Conservation (phyloP, 176 grass and related monocot species). For the Cenchrus americanus region DNA sequence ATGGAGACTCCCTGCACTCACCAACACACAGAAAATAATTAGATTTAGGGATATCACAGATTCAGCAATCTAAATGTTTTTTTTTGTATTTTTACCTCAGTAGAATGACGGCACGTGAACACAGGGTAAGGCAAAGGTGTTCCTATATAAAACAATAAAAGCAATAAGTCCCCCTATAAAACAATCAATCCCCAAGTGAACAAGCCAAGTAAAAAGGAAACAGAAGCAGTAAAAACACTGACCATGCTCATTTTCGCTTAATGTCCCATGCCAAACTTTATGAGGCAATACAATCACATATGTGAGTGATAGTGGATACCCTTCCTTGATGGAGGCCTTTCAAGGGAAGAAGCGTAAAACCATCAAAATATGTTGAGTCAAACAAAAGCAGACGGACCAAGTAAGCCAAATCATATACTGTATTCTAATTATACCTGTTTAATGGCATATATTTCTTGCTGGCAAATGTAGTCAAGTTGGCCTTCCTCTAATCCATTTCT, state of each 20-base stretch:
- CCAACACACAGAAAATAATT: background rate
- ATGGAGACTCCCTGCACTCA: background rate
- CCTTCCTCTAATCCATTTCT: background rate
- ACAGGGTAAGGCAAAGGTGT: background rate
- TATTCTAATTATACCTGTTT: background rate
- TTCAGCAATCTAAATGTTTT: background rate
- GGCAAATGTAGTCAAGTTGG: background rate
- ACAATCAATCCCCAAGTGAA: background rate
- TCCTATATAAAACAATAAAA: no score
- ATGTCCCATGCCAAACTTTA: no score
- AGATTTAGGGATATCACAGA: background rate
- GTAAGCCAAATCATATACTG: background rate
- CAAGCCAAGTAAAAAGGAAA: background rate
- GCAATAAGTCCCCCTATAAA: background rate
- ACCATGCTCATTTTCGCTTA: no score
- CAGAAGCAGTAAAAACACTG: background rate
- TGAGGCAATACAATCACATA: background rate
- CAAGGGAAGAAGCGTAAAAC: background rate
- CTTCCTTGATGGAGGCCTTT: background rate
- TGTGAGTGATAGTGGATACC: background rate
- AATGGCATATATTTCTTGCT: background rate
- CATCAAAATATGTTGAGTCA: background rate
- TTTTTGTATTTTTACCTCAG: background rate
- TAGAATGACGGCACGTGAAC: background rate
- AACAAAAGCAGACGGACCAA: no score